Conservation (phyloP, 257 asterid genomes). For the Solanum chiquidenum region DNA sequence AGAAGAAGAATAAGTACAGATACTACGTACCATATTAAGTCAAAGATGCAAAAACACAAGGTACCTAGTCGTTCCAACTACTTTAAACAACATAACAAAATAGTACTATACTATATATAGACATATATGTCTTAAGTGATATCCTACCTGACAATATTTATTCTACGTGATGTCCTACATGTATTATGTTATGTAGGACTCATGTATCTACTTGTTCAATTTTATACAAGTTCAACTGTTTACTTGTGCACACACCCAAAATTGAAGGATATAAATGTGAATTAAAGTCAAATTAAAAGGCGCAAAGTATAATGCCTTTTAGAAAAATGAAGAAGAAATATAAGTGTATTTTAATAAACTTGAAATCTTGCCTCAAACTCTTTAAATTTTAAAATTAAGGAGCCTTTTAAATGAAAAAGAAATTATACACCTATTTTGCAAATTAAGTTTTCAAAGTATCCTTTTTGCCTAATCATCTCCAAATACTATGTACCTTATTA, state of each 20-base stretch:
- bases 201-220: no score
- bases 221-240: no score
- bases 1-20: background rate
- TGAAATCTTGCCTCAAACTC: background rate
- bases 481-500: background rate
- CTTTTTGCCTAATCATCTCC: background rate
- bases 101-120: no score
- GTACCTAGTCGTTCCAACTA: background rate
- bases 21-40: background rate
- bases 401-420: background rate
- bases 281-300: accelerated
- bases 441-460: background rate
- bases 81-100: background rate
- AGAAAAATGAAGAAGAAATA: no score
- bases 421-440: background rate
- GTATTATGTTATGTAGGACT: no score
- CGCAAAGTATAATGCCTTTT: no score
- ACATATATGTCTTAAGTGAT: background rate
- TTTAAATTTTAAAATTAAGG: no score
- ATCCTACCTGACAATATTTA: no score
- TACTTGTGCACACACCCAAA: background rate
- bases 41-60: background rate
- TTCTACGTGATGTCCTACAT: no score
- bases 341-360: no score
- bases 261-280: no score